These are phyloP conservation scores for Saccharomyces hybrid DNA, from an alignment of 1,139 yeast genomes.

Conservation along the genomic window DNA sequence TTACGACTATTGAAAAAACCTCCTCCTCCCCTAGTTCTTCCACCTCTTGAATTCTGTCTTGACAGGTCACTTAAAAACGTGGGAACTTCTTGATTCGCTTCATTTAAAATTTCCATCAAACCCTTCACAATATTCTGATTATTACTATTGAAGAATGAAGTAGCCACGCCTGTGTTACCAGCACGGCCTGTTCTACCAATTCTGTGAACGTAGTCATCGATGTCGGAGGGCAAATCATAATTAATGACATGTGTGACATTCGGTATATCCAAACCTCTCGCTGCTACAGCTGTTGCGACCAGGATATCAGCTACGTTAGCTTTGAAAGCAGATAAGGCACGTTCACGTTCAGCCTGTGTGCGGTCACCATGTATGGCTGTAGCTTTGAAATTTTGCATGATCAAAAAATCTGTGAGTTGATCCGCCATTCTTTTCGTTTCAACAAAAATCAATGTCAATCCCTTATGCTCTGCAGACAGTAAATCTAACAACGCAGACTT, in stretches of 20 bases:
- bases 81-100: slow-evolving; percentile 97
- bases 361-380: slow-evolving; percentile 98
- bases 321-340: slow-evolving; percentile 68
- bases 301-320: slow-evolving; percentile 55
- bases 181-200: slow-evolving; percentile 99
- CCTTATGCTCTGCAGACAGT: slow-evolving; percentile 59
- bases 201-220: slow-evolving; percentile 97
- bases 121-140: slow-evolving; percentile 85
- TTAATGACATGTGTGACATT: slow-evolving; percentile 95
- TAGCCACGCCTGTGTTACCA: slow-evolving; percentile 95
- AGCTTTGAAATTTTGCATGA: slow-evolving; percentile 84
- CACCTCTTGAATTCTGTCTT: slow-evolving; percentile 63
- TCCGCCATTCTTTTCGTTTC: slow-evolving; percentile 99
- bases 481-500: slow-evolving; percentile 83
- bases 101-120: slow-evolving; percentile 73
- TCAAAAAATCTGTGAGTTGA: slow-evolving; percentile 81
- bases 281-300: slow-evolving; percentile 92
- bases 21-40: slow-evolving; percentile 49
- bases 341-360: slow-evolving; percentile 94
- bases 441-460: slow-evolving; percentile 85
- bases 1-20: slow-evolving; percentile 22
- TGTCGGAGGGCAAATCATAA: slow-evolving; percentile 92
- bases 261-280: slow-evolving; percentile 96
- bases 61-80: slow-evolving; percentile 69
- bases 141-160: slow-evolving; percentile 93